Percentiles rank a stretch among this genome's conserved stretches.
Conservation (phyloP, 1,284 basidiomycete species). For the Naganishia liquefaciens region DNA sequence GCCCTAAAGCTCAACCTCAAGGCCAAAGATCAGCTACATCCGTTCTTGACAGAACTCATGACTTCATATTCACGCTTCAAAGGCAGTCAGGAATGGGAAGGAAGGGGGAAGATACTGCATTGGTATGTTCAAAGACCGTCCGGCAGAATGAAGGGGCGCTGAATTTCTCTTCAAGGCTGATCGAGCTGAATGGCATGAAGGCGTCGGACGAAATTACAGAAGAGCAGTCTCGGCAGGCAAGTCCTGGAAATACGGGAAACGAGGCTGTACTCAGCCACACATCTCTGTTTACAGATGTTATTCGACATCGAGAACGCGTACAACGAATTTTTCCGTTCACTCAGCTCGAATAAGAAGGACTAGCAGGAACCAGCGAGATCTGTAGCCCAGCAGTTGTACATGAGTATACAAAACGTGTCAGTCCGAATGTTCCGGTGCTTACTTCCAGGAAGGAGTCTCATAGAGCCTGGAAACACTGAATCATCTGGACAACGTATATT, state of each 20-base stretch:
- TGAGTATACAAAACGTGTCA: neutral
- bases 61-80: constrained; percentile 89
- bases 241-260: constrained; percentile 34
- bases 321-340: constrained; percentile 87
- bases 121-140: constrained; percentile 63
- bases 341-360: constrained; percentile 48
- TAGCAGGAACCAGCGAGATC: neutral
- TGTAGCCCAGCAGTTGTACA: neutral
- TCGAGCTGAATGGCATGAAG: constrained; percentile 94
- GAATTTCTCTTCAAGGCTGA: constrained; percentile 65
- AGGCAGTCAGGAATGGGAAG: constrained; percentile 90
- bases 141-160: constrained; percentile 1
- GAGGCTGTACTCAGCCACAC: neutral
- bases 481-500: neutral
- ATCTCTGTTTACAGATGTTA: constrained; percentile 63
- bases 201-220: constrained; percentile 95
- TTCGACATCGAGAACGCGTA: constrained; percentile 98
- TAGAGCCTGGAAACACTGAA: neutral
- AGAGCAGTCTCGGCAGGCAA: constrained; percentile 87
- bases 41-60: constrained; percentile 89
- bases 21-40: constrained; percentile 96
- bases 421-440: neutral
- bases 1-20: constrained; percentile 87
- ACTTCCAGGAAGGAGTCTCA: neutral
- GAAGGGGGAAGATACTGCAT: constrained; percentile 84